Evolutionary conservation across 176 grass and related monocot genomes (phyloP), one percentile per base, ranked within the genome.

Genomic region (Oryza punctata): DNA sequence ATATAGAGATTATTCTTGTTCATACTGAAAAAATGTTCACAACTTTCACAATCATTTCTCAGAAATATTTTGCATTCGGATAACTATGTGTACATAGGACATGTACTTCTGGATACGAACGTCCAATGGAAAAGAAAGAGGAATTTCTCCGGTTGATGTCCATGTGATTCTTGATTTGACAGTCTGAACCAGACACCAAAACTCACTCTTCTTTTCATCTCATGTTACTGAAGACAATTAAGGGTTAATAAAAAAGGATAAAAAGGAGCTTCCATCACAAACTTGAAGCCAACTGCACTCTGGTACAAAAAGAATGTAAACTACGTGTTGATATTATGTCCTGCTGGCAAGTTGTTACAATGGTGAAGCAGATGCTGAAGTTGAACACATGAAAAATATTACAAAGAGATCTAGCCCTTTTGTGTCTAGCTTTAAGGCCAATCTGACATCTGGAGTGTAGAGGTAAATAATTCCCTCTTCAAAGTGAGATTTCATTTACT

Each of bases 401-500:
- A 87, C 50, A 66, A 47, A 71, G 67, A 76, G 76, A 23, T 82
- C 43, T 47, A 75, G 75, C 35, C 66, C 66, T 61, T 77, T 10
- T 60, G 19, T 89, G 69, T 84, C 72, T 87, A 77, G 82, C 59
- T 90, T 93, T 76, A 50, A 85, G 82, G 67, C 73, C 67, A 54
- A 79, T 79, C 78, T 76, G 47, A 60, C 70, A 70, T 88, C 69
- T 88, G 49, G n/a, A 88, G 76, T 12, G 76, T 12, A 60, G 81
- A 76, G 77, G 80, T 66, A 43, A 43, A 18, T 30, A 86, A 18
- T 69, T 84, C 19, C 72, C 81, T 81, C 75, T 73, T 12, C 14
- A 82, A 85, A 63, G 70, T 88, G 91, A 82, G 77, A 93, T 90
- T 90, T 63, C 82, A 67, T 88, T 88, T 86, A 86, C 84, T 72